Conservation (phyloP, 257 asterid species). For the Primulina tabacum region DNA sequence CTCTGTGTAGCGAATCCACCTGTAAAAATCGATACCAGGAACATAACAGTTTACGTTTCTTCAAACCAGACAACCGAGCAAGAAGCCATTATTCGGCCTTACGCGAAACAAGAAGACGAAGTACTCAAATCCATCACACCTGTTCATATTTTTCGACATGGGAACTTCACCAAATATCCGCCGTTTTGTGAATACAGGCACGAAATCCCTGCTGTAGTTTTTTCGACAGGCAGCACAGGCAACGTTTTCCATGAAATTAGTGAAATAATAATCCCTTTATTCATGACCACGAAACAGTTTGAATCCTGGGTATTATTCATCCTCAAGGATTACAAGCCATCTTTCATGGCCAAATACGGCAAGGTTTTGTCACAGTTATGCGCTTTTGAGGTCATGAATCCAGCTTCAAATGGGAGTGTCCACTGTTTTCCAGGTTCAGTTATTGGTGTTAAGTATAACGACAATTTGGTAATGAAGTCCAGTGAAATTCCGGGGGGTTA, state of each 20-base stretch:
- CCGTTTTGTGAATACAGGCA: conserved; percentile 43
- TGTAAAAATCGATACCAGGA: conserved; percentile 38
- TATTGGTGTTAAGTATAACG: conserved; percentile 76
- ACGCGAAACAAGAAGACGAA: conserved; percentile 52
- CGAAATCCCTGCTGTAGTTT: conserved; percentile 66
- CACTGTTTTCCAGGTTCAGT: conserved; percentile 77
- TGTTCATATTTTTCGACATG: conserved; percentile 30
- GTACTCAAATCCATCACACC: conserved; percentile 30
- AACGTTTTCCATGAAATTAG: conserved; percentile 85
- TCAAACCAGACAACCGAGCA: conserved; percentile 14
- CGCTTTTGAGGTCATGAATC: conserved; percentile 42
- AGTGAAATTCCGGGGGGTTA: conserved; percentile 42
- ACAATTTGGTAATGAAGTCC: conserved; percentile 49
- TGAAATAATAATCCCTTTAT: conserved; percentile 77
- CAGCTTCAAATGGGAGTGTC: conserved; percentile 45
- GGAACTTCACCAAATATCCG: conserved; percentile 25
- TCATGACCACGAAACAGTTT: conserved; percentile 64
- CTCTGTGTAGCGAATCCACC: conserved; percentile 41
- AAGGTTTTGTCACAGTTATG: conserved; percentile 47
- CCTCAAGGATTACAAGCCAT: conserved; percentile 60
- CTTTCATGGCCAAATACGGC: conserved; percentile 62
- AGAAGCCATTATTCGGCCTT: conserved; percentile 39
- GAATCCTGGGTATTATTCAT: conserved; percentile 52
- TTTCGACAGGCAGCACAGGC: conserved; percentile 83
- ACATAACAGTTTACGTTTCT: conserved; percentile 37